These are phyloP conservation scores for Aspergillus neoniger DNA, from an alignment of 2,329 filamentous ascomycete species.

Conservation along the genomic window DNA sequence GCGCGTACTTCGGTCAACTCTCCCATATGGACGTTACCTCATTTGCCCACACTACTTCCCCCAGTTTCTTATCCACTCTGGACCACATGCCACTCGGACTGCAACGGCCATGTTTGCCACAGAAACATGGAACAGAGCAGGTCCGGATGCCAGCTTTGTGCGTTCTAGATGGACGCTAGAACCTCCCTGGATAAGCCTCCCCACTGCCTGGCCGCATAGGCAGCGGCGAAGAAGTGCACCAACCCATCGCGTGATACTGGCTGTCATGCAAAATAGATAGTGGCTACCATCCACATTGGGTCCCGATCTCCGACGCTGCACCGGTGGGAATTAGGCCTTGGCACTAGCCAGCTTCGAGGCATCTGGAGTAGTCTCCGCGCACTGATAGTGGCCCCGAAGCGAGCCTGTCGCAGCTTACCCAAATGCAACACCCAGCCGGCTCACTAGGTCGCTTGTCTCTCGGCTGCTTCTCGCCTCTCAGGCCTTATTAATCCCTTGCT, in stretches of 20 bases:
- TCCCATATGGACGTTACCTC: neutral
- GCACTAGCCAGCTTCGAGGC: neutral
- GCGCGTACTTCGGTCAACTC: neutral
- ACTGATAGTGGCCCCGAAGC: neutral
- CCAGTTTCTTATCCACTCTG: neutral
- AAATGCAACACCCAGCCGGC: neutral
- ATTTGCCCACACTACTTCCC: neutral
- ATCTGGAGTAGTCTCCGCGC: neutral
- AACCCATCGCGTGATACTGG: neutral
- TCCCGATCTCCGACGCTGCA: neutral
- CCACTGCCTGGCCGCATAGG: neutral
- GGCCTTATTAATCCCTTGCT: neutral
- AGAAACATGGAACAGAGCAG: neutral
- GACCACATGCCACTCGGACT: neutral
- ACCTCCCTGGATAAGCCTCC: neutral
- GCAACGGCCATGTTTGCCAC: neutral
- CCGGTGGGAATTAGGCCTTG: neutral
- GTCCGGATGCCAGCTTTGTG: neutral
- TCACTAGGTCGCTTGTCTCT: neutral
- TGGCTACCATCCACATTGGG: neutral
- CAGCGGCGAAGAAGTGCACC: neutral
- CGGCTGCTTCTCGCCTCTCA: neutral
- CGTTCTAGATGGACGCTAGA: conserved; percentile 11
- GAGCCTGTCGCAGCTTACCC: neutral
- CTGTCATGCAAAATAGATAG: neutral